Evolutionary conservation across 768 basidiomycete species (phyloP).

Genomic region (Dioszegia hungarica): DNA sequence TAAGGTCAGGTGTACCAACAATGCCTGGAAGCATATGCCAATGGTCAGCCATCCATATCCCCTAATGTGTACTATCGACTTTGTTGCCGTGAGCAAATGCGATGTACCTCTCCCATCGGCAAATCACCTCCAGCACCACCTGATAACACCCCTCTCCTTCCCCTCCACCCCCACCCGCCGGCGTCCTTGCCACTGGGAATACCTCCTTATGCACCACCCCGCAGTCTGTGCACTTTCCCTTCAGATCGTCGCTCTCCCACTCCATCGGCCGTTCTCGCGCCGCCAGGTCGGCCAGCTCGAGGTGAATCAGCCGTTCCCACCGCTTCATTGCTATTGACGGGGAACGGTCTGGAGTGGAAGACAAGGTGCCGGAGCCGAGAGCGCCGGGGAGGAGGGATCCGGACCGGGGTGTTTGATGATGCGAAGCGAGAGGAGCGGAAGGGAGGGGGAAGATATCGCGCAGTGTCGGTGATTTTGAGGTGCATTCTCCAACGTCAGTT

Average conservation of each 20-base stretch:
- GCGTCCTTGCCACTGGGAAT: conserved; percentile 29
- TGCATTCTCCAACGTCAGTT: conserved; percentile 25
- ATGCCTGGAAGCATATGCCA: too few relatives aligned
- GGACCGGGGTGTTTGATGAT: conserved; percentile 13
- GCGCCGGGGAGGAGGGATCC: conserved; percentile 36
- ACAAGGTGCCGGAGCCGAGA: conserved; percentile 1
- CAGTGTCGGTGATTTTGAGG: conserved; percentile 39
- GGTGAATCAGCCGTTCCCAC: conserved; percentile 43
- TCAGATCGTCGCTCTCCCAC: conserved; percentile 8
- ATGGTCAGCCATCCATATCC: too few relatives aligned
- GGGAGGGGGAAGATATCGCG: conserved; percentile 44
- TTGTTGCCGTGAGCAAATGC: neutral
- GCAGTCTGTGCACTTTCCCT: conserved; percentile 40
- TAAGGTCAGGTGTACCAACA: too few relatives aligned
- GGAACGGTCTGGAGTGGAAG: neutral
- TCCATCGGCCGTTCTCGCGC: conserved; percentile 3
- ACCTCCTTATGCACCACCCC: conserved; percentile 41
- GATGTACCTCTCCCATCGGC: conserved; percentile 42
- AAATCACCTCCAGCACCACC: conserved; percentile 33
- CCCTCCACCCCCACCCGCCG: neutral
- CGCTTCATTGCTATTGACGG: conserved; percentile 27
- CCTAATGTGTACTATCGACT: neutral
- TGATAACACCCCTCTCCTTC: conserved; percentile 29
- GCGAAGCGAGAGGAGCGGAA: neutral
- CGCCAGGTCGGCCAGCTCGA: conserved; percentile 42